phyloP scores from a whole-genome alignment of 768 basidiomycete species.

The Mycena polygramma region DNA sequence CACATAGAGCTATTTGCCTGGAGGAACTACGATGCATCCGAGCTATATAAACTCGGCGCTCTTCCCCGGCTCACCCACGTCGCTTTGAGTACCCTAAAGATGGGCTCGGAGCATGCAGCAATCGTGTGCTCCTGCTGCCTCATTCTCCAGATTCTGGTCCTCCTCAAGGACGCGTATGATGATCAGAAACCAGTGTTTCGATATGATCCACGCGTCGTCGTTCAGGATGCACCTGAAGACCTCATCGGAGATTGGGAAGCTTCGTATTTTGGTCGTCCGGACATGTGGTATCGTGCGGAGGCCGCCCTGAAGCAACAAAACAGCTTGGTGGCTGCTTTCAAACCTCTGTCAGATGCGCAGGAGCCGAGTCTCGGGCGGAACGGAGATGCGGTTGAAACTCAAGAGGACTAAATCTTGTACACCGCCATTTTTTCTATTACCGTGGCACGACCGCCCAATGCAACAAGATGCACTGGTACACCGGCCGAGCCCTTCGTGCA shows the following conservation, averaged over 20 bases:
- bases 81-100: background rate
- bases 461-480: too few species aligned
- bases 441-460: background rate
- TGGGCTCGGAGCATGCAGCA: background rate
- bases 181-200: too few species aligned
- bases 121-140: background rate
- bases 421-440: background rate
- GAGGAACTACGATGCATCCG: background rate
- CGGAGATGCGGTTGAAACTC: background rate
- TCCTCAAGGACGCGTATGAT: background rate
- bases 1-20: conserved; percentile 4
- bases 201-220: background rate
- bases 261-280: background rate
- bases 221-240: background rate
- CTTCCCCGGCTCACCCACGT: conserved; percentile 12
- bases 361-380: too few species aligned
- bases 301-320: background rate
- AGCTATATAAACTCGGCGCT: background rate
- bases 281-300: conserved; percentile 4
- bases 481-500: too few species aligned
- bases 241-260: background rate
- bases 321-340: background rate
- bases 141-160: background rate
- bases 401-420: background rate
- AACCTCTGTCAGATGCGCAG: too few species aligned